Conservation (phyloP, 2,329 filamentous ascomycete species). For the Pestalotiopsis sp. region DNA sequence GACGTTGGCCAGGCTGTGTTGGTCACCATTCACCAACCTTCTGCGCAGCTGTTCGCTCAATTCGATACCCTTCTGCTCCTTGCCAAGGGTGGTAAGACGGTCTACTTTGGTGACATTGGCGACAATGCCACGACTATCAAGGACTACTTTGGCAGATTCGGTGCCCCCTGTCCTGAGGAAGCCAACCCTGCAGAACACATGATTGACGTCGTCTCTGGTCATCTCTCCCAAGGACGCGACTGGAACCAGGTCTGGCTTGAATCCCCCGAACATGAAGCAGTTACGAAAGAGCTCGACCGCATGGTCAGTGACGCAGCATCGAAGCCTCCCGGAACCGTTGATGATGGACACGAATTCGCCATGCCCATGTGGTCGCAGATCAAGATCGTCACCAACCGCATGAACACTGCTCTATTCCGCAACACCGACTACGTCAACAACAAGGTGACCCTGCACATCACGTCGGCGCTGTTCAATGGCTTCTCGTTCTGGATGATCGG, state of each 20-base stretch:
- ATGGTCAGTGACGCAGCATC: constrained; percentile 6
- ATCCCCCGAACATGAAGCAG: constrained; percentile 54
- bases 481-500: constrained; percentile 66
- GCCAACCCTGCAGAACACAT: constrained; percentile 79
- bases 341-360: constrained; percentile 13
- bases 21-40: constrained; percentile 73
- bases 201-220: constrained; percentile 61
- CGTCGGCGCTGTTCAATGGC: constrained; percentile 59
- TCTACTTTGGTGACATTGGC: constrained; percentile 70
- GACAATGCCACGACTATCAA: constrained; percentile 55
- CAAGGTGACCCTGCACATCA: constrained; percentile 60
- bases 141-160: constrained; percentile 68
- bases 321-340: constrained; percentile 11
- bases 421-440: constrained; percentile 69
- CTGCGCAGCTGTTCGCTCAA: constrained; percentile 65
- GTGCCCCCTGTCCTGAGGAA: constrained; percentile 61
- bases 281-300: constrained; percentile 10
- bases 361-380: constrained; percentile 61
- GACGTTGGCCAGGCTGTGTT: constrained; percentile 68
- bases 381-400: constrained; percentile 65
- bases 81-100: constrained; percentile 65
- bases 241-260: constrained; percentile 73
- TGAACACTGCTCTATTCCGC: constrained; percentile 64
- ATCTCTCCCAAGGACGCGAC: constrained; percentile 49
- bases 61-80: constrained; percentile 69